Base-by-base conservation (phyloP, 768 basidiomycete species). In the Agrocybe pediades region DNA sequence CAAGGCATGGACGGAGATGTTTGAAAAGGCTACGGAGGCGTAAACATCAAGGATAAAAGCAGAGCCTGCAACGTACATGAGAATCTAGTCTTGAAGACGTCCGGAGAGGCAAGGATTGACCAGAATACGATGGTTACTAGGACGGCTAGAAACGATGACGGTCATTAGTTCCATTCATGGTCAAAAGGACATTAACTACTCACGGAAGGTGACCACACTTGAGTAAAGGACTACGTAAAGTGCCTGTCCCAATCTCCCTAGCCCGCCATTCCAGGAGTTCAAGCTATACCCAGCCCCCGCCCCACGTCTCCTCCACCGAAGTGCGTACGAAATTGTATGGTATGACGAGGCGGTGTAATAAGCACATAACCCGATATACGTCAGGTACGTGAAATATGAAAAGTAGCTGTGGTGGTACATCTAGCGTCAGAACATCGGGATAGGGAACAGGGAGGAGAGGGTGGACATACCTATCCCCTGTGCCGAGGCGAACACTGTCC, bases 51-150 rank as follows among this genome's bases (percentile, higher is more conserved):
- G 9, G 20, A 15, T 41, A 9, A 17, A 49, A 39, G 36, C 36
- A 41, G 23, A 17, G n/a, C 21, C 24, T 13, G 3, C 19, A 4
- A 71, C 77, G 43, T 51, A 84, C 83, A 45, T 9, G 53, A 56
- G 54, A 70, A 81, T 4, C 51, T 36, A 8, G 72, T 73, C 2
- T 20, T 42, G 56, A 86, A 83, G 0, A 78, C 77, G 1, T 56
- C 4, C 0, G 79, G 33, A 15, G 70, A 65, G 2, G 82, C 58
- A 5, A 88, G 71, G 9, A 88, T 64, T 0, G 73, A 63, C 87
- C 87, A 89, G 62, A 71, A 88, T 0, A 87, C 83, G 23, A 78
- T 66, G 0, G 86, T 86, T 1, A 88, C 85, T 9, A 89, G 58
- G 49, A 88, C 68, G 15, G 87, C 87, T 88, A 52, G 39, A 19